Evolutionary conservation across 78 protist species (phyloP).

Genomic region (Guillardia theta): DNA sequence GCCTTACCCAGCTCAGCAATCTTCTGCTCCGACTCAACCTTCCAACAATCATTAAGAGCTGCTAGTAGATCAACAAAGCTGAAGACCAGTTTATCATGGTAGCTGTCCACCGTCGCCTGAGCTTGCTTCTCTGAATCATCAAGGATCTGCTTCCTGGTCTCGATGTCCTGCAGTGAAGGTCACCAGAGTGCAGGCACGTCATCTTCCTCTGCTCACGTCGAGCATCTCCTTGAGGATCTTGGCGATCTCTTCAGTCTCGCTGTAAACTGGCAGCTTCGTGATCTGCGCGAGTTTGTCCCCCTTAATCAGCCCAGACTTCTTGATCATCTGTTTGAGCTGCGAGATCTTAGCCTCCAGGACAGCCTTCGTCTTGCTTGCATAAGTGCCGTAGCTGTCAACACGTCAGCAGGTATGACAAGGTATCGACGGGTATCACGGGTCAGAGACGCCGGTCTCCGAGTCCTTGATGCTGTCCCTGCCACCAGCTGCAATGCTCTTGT

Average conservation of each 20-base stretch:
- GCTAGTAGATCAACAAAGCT: background rate
- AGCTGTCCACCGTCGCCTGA: background rate
- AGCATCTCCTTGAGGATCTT: background rate
- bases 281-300: background rate
- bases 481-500: background rate
- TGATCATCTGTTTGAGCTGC: background rate
- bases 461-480: background rate
- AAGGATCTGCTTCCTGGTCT: background rate
- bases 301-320: too few relatives aligned
- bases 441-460: background rate
- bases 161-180: too few relatives aligned
- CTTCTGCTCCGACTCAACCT: constrained; percentile 1
- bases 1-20: background rate
- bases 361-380: too few relatives aligned
- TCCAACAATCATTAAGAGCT: background rate
- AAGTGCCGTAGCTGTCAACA: too few relatives aligned
- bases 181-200: too few relatives aligned
- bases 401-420: background rate
- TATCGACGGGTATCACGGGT: background rate
- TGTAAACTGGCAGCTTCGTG: background rate
- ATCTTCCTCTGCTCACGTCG: too few relatives aligned
- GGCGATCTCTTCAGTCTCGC: background rate
- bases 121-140: background rate
- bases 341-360: background rate
- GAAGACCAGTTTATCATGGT: background rate